Percentiles rank a stretch among this genome's conserved stretches.
These are phyloP conservation scores for Spongospora subterranea DNA, from an alignment of 208 protist genomes.

Conservation along the genomic window DNA sequence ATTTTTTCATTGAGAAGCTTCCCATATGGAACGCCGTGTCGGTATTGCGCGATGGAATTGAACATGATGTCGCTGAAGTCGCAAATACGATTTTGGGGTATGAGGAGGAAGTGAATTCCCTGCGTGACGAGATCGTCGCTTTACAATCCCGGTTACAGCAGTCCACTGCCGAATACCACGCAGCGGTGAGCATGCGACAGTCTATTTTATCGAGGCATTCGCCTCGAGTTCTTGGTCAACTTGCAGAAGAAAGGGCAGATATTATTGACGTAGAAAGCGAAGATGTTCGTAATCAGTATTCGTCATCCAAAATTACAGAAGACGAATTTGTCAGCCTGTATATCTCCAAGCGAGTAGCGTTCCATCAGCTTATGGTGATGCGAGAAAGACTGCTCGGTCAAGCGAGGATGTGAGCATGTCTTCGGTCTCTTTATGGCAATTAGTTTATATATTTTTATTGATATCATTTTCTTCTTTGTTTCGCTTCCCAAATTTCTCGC, in stretches of 20 bases:
- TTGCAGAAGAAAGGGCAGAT: not conserved
- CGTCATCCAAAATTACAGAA: not conserved
- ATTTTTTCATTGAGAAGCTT: not conserved
- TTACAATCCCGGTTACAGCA: not conserved
- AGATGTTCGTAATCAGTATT: not conserved
- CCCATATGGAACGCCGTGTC: not conserved
- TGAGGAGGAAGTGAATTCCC: not conserved
- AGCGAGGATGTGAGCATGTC: no score
- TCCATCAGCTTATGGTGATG: constrained; percentile 29
- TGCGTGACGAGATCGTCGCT: not conserved
- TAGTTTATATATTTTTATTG: no score
- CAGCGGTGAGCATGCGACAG: not conserved
- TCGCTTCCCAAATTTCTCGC: no score
- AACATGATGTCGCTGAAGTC: constrained; percentile 32
- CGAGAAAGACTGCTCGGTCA: not conserved
- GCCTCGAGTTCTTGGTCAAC: not conserved
- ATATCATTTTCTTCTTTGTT: no score
- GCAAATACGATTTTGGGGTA: not conserved
- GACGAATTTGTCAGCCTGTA: constrained; percentile 13
- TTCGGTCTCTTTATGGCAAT: no score
- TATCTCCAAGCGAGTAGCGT: not conserved
- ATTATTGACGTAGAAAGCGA: not conserved
- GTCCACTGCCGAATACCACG: not conserved
- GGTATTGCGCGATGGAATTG: not conserved
- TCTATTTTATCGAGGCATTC: not conserved